Conservation (phyloP, 2,329 filamentous ascomycete genomes). For the Ilyonectria mors-panacis region DNA sequence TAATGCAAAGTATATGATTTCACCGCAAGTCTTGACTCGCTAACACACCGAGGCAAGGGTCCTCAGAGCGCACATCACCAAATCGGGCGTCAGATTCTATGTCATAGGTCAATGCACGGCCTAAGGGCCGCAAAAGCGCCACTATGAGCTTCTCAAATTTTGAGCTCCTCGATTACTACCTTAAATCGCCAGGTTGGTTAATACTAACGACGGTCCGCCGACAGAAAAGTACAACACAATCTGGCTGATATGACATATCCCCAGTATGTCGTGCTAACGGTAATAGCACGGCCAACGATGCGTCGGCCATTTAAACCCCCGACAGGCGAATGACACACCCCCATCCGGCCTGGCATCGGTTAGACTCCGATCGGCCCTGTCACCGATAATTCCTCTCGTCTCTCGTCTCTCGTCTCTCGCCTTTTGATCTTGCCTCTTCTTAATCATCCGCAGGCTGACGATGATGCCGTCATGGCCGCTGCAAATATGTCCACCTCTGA, state of each 20-base stretch:
- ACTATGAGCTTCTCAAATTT: no score
- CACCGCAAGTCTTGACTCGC: no score
- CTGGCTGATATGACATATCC: constrained; percentile 2
- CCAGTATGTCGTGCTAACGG: constrained; percentile 33
- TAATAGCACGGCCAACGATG: constrained; percentile 40
- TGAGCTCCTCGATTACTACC: no score
- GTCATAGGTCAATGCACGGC: no score
- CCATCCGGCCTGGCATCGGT: constrained; percentile 3
- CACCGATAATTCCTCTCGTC: neutral
- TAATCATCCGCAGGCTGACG: neutral
- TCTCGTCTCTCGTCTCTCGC: neutral
- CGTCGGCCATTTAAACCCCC: constrained; percentile 28
- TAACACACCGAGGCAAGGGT: no score
- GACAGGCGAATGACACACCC: constrained; percentile 17
- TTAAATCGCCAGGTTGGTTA: no score
- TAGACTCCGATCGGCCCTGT: constrained; percentile 17
- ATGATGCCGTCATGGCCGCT: constrained; percentile 2
- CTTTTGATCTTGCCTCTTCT: neutral
- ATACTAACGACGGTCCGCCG: no score
- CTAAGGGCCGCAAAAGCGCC: no score
- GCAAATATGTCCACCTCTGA: constrained; percentile 37
- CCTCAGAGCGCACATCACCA: no score
- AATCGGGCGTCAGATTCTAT: no score
- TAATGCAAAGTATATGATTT: no score
- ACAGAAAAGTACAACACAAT: no score